Conservation (phyloP, 805 yeast genomes). For the Schwanniomyces polymorphus region DNA sequence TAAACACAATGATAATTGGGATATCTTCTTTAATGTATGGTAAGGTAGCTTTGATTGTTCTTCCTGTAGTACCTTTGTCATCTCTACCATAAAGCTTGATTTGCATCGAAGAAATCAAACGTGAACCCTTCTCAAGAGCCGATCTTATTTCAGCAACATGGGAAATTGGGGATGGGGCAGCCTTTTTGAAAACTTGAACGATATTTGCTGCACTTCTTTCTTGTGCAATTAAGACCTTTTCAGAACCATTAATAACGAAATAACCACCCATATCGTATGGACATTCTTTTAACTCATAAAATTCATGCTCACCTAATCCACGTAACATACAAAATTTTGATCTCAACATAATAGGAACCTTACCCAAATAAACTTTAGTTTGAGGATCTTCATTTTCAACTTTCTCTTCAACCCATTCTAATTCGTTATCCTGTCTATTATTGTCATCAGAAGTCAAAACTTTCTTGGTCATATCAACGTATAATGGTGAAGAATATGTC, state of each 20-base stretch:
- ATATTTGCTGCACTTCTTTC: conserved; percentile 98
- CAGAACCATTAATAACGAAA: conserved; percentile 97
- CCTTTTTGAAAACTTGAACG: conserved; percentile 96
- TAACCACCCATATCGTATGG: conserved; percentile 99
- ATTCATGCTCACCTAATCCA: conserved; percentile 87
- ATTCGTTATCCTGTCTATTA: conserved; percentile 43
- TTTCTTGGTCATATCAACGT: conserved; percentile 92
- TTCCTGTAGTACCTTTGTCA: conserved; percentile 63
- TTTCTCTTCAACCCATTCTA: conserved; percentile 53
- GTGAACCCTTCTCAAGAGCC: conserved; percentile 95
- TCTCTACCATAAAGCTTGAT: conserved; percentile 87
- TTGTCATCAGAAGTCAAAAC: conserved; percentile 83
- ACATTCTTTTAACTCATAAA: conserved; percentile 95
- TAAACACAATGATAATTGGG: conserved; percentile 93
- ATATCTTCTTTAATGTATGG: conserved; percentile 97
- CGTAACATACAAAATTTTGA: conserved; percentile 93
- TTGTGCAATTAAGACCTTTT: conserved; percentile 96
- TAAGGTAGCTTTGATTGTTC: conserved; percentile 91
- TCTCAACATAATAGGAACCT: conserved; percentile 96
- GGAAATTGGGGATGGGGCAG: conserved; percentile 95
- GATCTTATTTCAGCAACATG: conserved; percentile 96
- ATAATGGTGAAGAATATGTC: conserved; percentile 94
- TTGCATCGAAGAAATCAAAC: conserved; percentile 91
- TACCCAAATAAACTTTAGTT: conserved; percentile 84
- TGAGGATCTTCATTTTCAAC: conserved; percentile 58